Percentiles rank a stretch among this genome's conserved stretches.
Evolutionary conservation across 169 alveolate species (phyloP).

Genomic region (Babesia caballi): DNA sequence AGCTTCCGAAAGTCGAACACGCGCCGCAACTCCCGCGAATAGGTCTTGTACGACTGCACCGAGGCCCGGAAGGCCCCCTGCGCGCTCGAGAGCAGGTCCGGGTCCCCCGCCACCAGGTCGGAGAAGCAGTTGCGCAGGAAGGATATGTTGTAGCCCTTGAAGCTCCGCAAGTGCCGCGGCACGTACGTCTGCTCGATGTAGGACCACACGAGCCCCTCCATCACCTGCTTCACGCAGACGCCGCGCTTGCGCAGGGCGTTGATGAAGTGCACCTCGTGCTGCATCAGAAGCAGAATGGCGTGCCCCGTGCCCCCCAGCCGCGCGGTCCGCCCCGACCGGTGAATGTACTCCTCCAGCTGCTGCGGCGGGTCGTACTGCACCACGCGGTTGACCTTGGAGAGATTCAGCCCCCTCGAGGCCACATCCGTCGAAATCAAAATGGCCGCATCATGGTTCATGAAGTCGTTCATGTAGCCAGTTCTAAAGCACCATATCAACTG

Average conservation of each 20-base stretch:
- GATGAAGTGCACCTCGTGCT: slow-evolving; percentile 52
- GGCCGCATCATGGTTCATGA: slow-evolving; percentile 51
- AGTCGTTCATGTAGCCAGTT: slow-evolving; percentile 56
- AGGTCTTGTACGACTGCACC: slow-evolving; percentile 62
- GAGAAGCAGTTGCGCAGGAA: slow-evolving; percentile 57
- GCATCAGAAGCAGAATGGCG: slow-evolving; percentile 63
- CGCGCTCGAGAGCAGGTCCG: slow-evolving; percentile 10
- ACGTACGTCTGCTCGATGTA: slow-evolving; percentile 40
- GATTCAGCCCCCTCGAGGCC: slow-evolving; percentile 92
- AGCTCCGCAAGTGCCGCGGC: slow-evolving; percentile 46
- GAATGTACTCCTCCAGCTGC: slow-evolving; percentile 90
- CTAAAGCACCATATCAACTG: slow-evolving; percentile 20
- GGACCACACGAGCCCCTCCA: slow-evolving; percentile 51
- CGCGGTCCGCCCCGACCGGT: slow-evolving; percentile 94
- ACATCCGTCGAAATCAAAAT: slow-evolving; percentile 91
- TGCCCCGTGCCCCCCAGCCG: slow-evolving; percentile 77
- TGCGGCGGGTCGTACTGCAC: slow-evolving; percentile 91
- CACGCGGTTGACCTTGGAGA: slow-evolving; percentile 87
- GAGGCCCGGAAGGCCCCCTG: slow-evolving; percentile 48
- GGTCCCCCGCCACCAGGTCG: slow-evolving; percentile 24
- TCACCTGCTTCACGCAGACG: slow-evolving; percentile 31
- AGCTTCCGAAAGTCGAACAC: slow-evolving; percentile 48
- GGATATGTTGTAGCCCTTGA: slow-evolving; percentile 43
- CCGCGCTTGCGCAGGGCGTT: slow-evolving; percentile 44
- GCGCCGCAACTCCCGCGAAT: slow-evolving; percentile 52